Evolutionary conservation across 768 basidiomycete species (phyloP).

Genomic region (Tulasnella sp.): DNA sequence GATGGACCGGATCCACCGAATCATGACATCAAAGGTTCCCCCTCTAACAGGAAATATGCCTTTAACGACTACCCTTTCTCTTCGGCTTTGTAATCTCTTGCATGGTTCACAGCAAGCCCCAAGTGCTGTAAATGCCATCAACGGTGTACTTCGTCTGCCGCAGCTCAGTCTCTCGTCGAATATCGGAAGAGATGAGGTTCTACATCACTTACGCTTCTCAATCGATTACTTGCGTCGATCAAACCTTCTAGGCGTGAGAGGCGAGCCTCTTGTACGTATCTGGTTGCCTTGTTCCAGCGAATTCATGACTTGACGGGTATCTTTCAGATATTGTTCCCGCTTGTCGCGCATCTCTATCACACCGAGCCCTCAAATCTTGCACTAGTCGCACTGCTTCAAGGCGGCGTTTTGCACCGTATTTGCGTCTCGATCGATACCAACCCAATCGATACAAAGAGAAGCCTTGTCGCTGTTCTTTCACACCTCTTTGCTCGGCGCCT

Average conservation of each 20-base stretch:
- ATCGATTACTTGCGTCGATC: constrained; percentile 65
- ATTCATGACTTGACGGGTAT: neutral
- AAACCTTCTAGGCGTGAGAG: constrained; percentile 50
- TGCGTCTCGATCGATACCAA: constrained; percentile 43
- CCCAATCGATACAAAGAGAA: constrained; percentile 43
- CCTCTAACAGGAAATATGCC: constrained; percentile 62
- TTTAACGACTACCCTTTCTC: constrained; percentile 59
- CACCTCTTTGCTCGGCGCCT: constrained; percentile 61
- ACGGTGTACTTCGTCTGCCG: constrained; percentile 53
- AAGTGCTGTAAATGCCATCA: constrained; percentile 48
- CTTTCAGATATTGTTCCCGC: neutral
- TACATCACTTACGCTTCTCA: constrained; percentile 64
- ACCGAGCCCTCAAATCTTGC: constrained; percentile 70
- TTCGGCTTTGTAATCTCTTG: constrained; percentile 63
- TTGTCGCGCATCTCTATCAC: constrained; percentile 38
- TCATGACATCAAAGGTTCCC: constrained; percentile 60
- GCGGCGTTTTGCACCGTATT: constrained; percentile 56
- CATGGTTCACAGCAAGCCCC: constrained; percentile 54
- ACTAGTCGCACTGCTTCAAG: constrained; percentile 52
- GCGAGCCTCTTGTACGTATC: constrained; percentile 54
- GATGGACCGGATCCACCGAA: constrained; percentile 58
- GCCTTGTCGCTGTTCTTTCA: constrained; percentile 56
- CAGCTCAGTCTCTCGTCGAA: constrained; percentile 56
- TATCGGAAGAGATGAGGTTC: constrained; percentile 51
- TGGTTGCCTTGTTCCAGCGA: constrained; percentile 49